Conservation (phyloP, 78 protist genomes). For the Dictyostelium purpureum region DNA sequence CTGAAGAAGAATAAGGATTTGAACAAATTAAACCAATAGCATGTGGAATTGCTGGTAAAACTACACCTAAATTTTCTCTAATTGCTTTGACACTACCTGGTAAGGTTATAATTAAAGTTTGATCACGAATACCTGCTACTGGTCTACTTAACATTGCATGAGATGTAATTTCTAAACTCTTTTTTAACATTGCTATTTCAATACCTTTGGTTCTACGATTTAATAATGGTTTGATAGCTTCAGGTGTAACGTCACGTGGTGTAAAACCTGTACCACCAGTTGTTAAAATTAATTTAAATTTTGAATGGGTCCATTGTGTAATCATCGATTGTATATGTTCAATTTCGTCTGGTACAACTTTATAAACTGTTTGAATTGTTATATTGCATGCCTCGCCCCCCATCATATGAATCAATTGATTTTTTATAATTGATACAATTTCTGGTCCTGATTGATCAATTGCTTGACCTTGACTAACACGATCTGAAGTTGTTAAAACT, state of each 20-base stretch:
- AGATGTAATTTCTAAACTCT: conserved; percentile 42
- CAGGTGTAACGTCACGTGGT: conserved; percentile 76
- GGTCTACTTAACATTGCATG: conserved; percentile 76
- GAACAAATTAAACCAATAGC: conserved; percentile 13
- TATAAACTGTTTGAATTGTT: background rate
- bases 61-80: conserved; percentile 32
- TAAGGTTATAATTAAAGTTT: conserved; percentile 46
- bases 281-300: conserved; percentile 48
- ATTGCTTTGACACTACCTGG: conserved; percentile 81
- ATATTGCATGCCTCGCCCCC: background rate
- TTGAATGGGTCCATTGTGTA: conserved; percentile 3
- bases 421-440: conserved; percentile 17
- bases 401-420: conserved; percentile 19
- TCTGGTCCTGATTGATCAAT: conserved; percentile 74
- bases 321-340: conserved; percentile 36
- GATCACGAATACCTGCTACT: conserved; percentile 55
- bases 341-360: conserved; percentile 61
- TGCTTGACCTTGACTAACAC: conserved; percentile 38
- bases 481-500: conserved; percentile 66
- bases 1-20: background rate
- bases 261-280: conserved; percentile 82
- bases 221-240: conserved; percentile 66
- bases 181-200: conserved; percentile 61
- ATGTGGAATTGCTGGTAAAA: conserved; percentile 65
- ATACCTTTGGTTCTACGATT: conserved; percentile 46